Evolutionary conservation across 345 rosid genomes (phyloP), one percentile per base, ranked within the genome.

Genomic region (Brassica rapa): DNA sequence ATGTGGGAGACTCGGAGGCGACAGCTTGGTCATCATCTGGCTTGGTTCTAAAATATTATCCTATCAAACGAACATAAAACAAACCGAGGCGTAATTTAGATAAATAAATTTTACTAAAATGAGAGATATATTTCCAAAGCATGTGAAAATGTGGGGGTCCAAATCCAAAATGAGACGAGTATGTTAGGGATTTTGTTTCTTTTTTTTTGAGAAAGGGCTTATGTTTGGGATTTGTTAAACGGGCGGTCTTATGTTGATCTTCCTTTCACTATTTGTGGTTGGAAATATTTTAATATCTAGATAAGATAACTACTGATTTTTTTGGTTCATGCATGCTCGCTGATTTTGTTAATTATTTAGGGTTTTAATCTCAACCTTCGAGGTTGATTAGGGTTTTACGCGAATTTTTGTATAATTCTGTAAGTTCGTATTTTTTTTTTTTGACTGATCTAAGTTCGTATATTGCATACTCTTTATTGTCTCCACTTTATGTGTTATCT

Each of bases 401-500:
- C 69, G 55, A 66, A 32, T 29, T 32, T 21, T 30, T 72, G 74
- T 9, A 60, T 33, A 51, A 10, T 60, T 60, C 32, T 67, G 5
- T 66, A 32, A 30, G 59, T 29, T 72, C 53, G 59, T 73, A 72
- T 32, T 0, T 32, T 32, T 32, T 32, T 19, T 32, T 32, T 32
- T 32, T 32, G 6, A 32, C 35, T 32, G 35, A 32, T 32, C 35
- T 6, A 32, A 4, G 35, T 35, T 35, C 41, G 41, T 51, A 7
- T 46, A 43, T 46, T 61, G 68, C 21, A 25, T 25, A 29, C 59
- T 46, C 24, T 68, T 61, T 16, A 49, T 61, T 79, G 85, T 82
- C 77, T 82, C 84, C 86, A 71, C 83, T 78, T 79, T 66, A 35
- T 57, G 65, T 19, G 82, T 51, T 57, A 61, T 12, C 12, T 69